Conservation (phyloP, 2,329 filamentous ascomycete genomes). For the Byssothecium circinans region DNA sequence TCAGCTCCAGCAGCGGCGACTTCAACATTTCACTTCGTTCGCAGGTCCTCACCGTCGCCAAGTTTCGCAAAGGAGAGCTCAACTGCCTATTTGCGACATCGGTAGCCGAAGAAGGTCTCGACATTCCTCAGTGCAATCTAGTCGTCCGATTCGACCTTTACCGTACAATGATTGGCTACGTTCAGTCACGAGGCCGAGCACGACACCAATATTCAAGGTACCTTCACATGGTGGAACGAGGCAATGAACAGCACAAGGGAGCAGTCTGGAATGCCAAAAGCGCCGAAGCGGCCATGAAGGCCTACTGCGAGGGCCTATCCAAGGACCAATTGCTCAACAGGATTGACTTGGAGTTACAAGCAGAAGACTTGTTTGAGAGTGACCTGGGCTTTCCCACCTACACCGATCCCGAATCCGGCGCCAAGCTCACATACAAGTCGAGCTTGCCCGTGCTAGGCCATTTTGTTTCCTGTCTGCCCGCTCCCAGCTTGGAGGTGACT, state of each 20-base stretch:
- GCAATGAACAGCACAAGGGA: conserved; percentile 63
- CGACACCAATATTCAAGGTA: conserved; percentile 77
- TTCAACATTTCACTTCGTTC: conserved; percentile 68
- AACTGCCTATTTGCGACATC: conserved; percentile 67
- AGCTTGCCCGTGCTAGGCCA: conserved; percentile 71
- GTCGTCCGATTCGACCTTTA: conserved; percentile 82
- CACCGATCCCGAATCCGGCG: conserved; percentile 67
- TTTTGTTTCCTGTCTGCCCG: conserved; percentile 70
- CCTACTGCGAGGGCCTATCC: conserved; percentile 74
- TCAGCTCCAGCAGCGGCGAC: conserved; percentile 56
- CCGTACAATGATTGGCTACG: conserved; percentile 87
- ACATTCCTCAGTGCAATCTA: conserved; percentile 68
- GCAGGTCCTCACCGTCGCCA: conserved; percentile 72
- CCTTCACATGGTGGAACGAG: conserved; percentile 77
- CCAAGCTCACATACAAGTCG: conserved; percentile 75
- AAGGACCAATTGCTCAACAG: conserved; percentile 70
- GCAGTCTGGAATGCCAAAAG: conserved; percentile 62
- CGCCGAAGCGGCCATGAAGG: conserved; percentile 64
- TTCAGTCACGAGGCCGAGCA: conserved; percentile 88
- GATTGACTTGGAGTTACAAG: conserved; percentile 43
- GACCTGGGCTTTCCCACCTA: conserved; percentile 57
- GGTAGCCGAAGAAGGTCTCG: conserved; percentile 67
- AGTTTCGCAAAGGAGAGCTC: conserved; percentile 60
- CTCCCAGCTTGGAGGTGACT: conserved; percentile 51
- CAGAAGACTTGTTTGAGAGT: conserved; percentile 47